These are phyloP conservation scores for Vigna nakashimae DNA, from an alignment of 306 rosid species.

Conservation along the genomic window DNA sequence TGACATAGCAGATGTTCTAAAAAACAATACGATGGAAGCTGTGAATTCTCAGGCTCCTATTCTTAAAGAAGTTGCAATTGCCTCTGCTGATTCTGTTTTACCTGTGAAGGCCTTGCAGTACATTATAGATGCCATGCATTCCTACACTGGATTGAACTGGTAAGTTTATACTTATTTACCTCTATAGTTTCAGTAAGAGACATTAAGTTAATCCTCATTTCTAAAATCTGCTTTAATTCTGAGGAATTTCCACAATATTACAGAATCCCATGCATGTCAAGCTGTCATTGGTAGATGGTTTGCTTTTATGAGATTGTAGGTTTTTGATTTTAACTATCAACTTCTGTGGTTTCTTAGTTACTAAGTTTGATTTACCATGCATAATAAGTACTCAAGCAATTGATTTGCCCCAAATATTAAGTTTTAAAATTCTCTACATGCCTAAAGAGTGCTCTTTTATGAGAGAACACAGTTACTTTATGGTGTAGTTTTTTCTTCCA, in stretches of 20 bases:
- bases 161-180: constrained; percentile 44
- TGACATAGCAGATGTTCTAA: constrained; percentile 70
- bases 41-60: constrained; percentile 64
- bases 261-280: not conserved
- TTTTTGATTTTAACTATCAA: not conserved
- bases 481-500: not conserved
- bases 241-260: not conserved
- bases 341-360: not conserved
- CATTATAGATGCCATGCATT: constrained; percentile 74
- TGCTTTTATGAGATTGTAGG: not conserved
- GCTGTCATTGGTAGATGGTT: not conserved
- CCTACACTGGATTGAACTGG: constrained; percentile 79
- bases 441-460: not conserved
- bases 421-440: not conserved
- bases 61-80: constrained; percentile 77
- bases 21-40: constrained; percentile 59
- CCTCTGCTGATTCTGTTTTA: constrained; percentile 90
- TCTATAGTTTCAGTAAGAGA: not conserved
- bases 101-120: constrained; percentile 82
- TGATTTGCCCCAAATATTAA: not conserved
- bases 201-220: not conserved
- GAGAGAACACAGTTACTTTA: not conserved
- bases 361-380: not conserved
- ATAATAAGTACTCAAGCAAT: not conserved
- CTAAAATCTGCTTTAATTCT: not conserved